phyloP scores from a whole-genome alignment of 2,329 filamentous ascomycete genomes.

The Aphanoascus verrucosus region DNA sequence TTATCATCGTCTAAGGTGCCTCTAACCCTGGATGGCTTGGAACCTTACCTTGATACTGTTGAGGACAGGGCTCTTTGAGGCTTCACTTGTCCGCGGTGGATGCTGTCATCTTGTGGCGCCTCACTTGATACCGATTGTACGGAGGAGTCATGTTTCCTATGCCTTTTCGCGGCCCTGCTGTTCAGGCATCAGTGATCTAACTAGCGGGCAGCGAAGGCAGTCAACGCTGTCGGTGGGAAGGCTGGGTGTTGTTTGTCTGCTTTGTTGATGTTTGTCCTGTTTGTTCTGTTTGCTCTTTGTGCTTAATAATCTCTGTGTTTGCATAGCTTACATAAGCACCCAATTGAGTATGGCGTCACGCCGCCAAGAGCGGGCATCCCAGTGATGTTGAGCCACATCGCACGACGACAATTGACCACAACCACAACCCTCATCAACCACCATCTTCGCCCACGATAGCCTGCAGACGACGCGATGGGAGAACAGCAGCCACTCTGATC shows the following conservation, averaged over 20 bases:
- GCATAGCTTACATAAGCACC: neutral
- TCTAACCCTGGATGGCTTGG: no score
- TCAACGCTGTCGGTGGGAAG: no score
- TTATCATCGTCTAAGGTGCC: no score
- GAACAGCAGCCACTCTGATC: neutral
- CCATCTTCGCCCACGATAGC: neutral
- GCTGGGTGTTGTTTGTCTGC: no score
- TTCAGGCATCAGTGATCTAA: neutral
- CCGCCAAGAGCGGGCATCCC: neutral
- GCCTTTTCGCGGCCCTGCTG: neutral
- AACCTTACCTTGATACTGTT: no score
- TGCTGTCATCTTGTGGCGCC: neutral
- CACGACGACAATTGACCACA: neutral
- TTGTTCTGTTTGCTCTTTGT: neutral
- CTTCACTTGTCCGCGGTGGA: neutral
- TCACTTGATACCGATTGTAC: neutral
- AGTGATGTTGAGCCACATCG: constrained; percentile 9
- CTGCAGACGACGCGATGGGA: neutral
- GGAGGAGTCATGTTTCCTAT: neutral
- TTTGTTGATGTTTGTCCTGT: neutral
- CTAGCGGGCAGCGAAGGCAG: neutral
- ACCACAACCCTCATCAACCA: neutral
- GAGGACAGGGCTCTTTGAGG: no score
- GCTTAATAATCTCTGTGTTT: neutral
- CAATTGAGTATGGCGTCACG: neutral